Conservation (phyloP, 2,329 filamentous ascomycete species). For the Madurella mycetomatis region DNA sequence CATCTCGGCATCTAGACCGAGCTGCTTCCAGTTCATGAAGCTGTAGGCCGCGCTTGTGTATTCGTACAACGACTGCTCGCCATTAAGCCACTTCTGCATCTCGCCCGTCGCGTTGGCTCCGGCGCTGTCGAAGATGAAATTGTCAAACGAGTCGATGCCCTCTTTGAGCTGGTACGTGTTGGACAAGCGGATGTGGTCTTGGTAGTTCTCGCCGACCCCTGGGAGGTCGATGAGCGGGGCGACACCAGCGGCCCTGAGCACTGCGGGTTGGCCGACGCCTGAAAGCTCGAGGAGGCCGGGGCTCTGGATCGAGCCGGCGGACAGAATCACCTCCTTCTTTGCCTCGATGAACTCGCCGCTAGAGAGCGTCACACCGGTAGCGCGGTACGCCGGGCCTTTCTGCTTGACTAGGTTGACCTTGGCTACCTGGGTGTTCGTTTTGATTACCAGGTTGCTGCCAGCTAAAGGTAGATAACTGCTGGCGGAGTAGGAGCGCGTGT, state of each 20-base stretch:
- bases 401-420: conserved; percentile 23
- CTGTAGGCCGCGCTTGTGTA: conserved; percentile 38
- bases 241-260: conserved; percentile 38
- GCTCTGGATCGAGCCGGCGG: conserved; percentile 47
- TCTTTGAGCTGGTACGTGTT: conserved; percentile 25
- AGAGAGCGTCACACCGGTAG: conserved; percentile 25
- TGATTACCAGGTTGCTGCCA: conserved; percentile 35
- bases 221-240: conserved; percentile 37
- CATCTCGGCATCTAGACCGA: conserved; percentile 27
- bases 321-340: conserved; percentile 33
- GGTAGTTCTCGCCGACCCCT: conserved; percentile 45
- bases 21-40: conserved; percentile 39
- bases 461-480: conserved; percentile 33
- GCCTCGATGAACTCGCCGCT: conserved; percentile 27
- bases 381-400: conserved; percentile 8
- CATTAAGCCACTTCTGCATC: conserved; percentile 14
- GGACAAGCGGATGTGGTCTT: conserved; percentile 39
- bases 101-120: conserved; percentile 14
- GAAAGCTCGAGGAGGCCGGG: conserved; percentile 34
- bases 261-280: conserved; percentile 32
- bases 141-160: conserved; percentile 18
- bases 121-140: conserved; percentile 14
- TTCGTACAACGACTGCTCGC: conserved; percentile 25
- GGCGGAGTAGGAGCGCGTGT: conserved; percentile 31
- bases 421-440: conserved; percentile 33